A percentile compares a stretch with the other conserved stretches of the same genome.
phyloP scores from a whole-genome alignment of 2,329 filamentous ascomycete species.

The Cryphonectria radicalis region DNA sequence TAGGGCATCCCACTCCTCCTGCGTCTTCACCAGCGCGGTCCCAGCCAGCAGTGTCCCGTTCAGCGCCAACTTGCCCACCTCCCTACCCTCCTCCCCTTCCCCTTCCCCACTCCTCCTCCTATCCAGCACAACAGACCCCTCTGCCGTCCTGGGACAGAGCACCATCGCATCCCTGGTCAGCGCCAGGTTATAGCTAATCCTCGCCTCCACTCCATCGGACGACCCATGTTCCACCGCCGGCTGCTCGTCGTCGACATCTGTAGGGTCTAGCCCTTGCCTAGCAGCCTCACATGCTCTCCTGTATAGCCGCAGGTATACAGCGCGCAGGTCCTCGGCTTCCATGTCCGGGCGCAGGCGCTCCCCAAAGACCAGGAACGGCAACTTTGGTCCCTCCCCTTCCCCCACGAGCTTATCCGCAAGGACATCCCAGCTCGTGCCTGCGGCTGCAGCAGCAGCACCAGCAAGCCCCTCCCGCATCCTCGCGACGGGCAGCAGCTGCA shows the following conservation, averaged over 20 bases:
- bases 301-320: conserved; percentile 54
- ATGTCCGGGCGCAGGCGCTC: conserved; percentile 34
- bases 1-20: conserved; percentile 61
- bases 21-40: conserved; percentile 64
- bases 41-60: conserved; percentile 69
- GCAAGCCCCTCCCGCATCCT: conserved; percentile 61
- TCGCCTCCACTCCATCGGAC: conserved; percentile 45
- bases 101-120: conserved; percentile 37
- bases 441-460: conserved; percentile 19
- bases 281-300: conserved; percentile 46
- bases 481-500: conserved; percentile 71
- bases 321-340: conserved; percentile 41
- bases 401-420: conserved; percentile 47
- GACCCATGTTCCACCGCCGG: too few relatives aligned
- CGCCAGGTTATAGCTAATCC: conserved; percentile 68
- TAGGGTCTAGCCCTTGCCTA: conserved; percentile 1
- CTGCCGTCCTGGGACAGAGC: conserved; percentile 57
- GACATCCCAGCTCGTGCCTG: conserved; percentile 49
- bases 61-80: conserved; percentile 51
- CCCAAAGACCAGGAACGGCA: conserved; percentile 53
- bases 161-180: conserved; percentile 59
- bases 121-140: conserved; percentile 46
- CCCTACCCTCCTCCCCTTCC: conserved; percentile 26
- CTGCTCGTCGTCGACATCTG: conserved; percentile 27
- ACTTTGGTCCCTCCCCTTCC: conserved; percentile 12